Percentiles rank a stretch among this genome's conserved stretches.
Conservation (phyloP, 371 early-diverging fungal species). For the Nematocida sp. region DNA sequence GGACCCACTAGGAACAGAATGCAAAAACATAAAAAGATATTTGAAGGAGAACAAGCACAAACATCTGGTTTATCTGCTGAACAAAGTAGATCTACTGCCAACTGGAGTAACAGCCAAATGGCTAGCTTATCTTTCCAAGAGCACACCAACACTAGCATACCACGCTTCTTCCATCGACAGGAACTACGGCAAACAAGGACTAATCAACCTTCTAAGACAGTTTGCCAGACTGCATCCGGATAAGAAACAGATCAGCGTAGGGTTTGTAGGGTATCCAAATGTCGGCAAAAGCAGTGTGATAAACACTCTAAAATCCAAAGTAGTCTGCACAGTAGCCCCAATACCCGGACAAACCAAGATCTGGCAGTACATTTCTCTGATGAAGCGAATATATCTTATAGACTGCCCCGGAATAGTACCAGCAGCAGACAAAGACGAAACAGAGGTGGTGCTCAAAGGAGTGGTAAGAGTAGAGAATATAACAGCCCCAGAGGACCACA, state of each 20-base stretch:
- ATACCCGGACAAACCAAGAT: conserved; percentile 98
- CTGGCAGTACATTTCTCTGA: conserved; percentile 98
- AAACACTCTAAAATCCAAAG: conserved; percentile 86
- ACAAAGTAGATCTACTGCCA: conserved; percentile 98
- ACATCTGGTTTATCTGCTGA: conserved; percentile 91
- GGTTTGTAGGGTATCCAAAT: conserved; percentile 86
- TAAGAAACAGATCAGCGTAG: conserved; percentile 80
- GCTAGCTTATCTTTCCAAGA: conserved; percentile 78
- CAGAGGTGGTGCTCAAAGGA: conserved; percentile 71
- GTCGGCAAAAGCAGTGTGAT: conserved; percentile 78
- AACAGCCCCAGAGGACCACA: conserved; percentile 80
- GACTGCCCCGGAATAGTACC: conserved; percentile 98
- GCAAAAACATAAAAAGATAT: conserved; percentile 78
- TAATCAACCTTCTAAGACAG: conserved; percentile 90
- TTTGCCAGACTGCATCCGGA: conserved; percentile 75
- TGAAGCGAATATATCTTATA: conserved; percentile 92
- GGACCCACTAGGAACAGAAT: conserved; percentile 90
- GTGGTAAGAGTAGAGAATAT: conserved; percentile 92
- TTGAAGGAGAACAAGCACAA: conserved; percentile 90
- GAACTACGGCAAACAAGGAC: conserved; percentile 91
- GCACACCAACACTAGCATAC: conserved; percentile 90
- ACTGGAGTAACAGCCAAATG: conserved; percentile 94
- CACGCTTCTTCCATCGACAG: conserved; percentile 84
- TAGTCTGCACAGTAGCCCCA: conserved; percentile 94
- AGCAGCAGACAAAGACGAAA: conserved; percentile 77